Evolutionary conservation across 1,139 yeast genomes (phyloP).

Genomic region (Blastobotrys illinoisensis): DNA sequence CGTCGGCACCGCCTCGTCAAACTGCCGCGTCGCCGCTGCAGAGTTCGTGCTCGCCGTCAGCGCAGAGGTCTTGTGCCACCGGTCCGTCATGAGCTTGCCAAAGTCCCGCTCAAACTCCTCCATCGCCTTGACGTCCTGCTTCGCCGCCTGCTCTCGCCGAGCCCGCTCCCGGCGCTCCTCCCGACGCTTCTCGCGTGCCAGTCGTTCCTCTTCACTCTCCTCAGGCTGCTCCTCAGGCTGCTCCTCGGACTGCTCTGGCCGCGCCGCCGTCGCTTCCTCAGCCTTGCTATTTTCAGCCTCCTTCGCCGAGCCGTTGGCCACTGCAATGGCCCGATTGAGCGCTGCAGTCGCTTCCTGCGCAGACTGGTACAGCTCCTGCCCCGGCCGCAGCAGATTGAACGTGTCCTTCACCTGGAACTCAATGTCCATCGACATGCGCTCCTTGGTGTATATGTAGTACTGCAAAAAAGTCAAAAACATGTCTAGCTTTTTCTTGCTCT

Average conservation of each 20-base stretch:
- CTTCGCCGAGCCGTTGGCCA: constrained; percentile 21
- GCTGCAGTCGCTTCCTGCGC: constrained; percentile 30
- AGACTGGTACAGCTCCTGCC: constrained; percentile 37
- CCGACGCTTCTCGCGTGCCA: constrained; percentile 16
- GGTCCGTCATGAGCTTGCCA: constrained; percentile 30
- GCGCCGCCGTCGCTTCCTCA: too few species aligned
- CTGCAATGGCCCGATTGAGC: constrained; percentile 26
- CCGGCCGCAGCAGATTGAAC: constrained; percentile 34
- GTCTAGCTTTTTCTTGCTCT: constrained; percentile 27
- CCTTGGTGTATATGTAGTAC: constrained; percentile 65
- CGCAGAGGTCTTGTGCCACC: constrained; percentile 18
- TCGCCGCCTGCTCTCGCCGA: constrained; percentile 15
- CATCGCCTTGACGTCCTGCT: constrained; percentile 24
- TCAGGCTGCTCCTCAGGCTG: constrained; percentile 14
- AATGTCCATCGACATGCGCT: constrained; percentile 60
- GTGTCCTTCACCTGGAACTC: constrained; percentile 47
- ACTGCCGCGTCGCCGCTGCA: constrained; percentile 19
- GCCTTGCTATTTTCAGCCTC: constrained; percentile 12
- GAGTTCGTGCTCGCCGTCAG: constrained; percentile 9
- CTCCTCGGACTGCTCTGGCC: constrained; percentile 14
- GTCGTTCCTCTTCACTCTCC: constrained; percentile 19
- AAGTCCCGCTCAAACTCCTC: constrained; percentile 35
- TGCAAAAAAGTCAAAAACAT: constrained; percentile 61
- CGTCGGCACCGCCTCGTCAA: constrained; percentile 34
- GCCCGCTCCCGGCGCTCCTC: constrained; percentile 12